Percentiles rank a stretch among this genome's conserved stretches.
These are phyloP conservation scores for Beta lomatogona DNA, from an alignment of 179 eudicot genomes.

Conservation along the genomic window DNA sequence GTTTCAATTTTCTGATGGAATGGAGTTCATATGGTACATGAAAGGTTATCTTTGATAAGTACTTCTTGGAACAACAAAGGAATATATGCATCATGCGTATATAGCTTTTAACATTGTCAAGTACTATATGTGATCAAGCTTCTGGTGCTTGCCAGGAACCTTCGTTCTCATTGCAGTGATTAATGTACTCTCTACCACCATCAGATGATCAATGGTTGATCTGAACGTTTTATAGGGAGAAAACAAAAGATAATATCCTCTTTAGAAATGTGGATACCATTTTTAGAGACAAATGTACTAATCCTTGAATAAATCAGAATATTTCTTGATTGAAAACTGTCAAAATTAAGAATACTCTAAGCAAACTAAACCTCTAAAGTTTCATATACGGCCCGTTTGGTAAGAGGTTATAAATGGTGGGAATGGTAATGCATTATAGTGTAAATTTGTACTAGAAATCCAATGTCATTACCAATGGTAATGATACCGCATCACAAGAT, in stretches of 20 bases:
- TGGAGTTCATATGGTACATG: slow-evolving; percentile 85
- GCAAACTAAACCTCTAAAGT: neutral
- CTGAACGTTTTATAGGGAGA: neutral
- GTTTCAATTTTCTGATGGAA: slow-evolving; percentile 75
- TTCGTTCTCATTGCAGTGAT: slow-evolving; percentile 16
- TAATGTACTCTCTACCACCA: neutral
- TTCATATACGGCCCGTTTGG: no score
- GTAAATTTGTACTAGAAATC: no score
- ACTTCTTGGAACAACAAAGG: no score
- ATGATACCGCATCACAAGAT: no score
- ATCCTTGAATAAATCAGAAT: neutral
- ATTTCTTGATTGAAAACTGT: neutral
- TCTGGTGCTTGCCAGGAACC: slow-evolving; percentile 7
- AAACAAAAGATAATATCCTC: neutral
- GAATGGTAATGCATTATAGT: no score
- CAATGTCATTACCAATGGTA: no score
- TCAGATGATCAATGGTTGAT: no score
- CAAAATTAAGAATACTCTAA: neutral
- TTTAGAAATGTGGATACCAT: neutral
- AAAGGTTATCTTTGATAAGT: no score
- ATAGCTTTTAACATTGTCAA: neutral
- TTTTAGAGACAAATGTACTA: neutral
- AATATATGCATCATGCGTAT: neutral
- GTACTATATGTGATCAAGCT: neutral
- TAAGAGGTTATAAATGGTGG: no score